Conservation (phyloP, 805 yeast genomes). For the Starmera dryadoides region DNA sequence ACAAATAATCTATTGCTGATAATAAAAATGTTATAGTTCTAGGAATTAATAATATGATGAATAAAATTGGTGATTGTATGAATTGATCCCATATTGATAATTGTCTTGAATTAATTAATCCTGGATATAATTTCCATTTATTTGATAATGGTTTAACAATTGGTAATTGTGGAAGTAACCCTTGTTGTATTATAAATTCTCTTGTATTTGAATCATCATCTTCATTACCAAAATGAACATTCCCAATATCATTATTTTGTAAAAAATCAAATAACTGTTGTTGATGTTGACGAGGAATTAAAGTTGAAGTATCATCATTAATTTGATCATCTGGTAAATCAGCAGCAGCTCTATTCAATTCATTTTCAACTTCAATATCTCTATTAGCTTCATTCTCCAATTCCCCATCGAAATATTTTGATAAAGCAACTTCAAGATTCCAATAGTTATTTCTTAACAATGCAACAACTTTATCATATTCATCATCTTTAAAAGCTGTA, state of each 20-base stretch:
- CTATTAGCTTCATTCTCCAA: slow-evolving; percentile 24
- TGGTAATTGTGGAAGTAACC: slow-evolving; percentile 20
- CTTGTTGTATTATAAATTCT: not conserved
- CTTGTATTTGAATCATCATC: not conserved
- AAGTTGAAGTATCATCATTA: not conserved
- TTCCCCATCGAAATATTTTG: slow-evolving; percentile 54
- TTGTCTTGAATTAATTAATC: slow-evolving; percentile 1
- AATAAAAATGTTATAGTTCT: slow-evolving; percentile 36
- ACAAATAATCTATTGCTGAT: slow-evolving; percentile 27
- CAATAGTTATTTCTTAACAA: slow-evolving; percentile 46
- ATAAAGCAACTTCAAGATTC: slow-evolving; percentile 55
- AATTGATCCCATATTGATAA: slow-evolving; percentile 2
- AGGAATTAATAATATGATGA: slow-evolving; percentile 51
- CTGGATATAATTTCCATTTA: slow-evolving; percentile 16
- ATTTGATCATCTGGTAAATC: not conserved
- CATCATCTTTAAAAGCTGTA: slow-evolving; percentile 40
- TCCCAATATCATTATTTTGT: no score
- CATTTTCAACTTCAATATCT: slow-evolving; percentile 1
- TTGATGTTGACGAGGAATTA: not conserved
- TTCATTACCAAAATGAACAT: no score
- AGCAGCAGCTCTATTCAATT: not conserved
- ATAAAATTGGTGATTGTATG: slow-evolving; percentile 31
- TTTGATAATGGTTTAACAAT: slow-evolving; percentile 26
- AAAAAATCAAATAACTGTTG: not conserved
- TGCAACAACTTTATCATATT: slow-evolving; percentile 36